Base-by-base conservation (phyloP, 1,284 basidiomycete genomes). In the Vanrija sp. region DNA sequence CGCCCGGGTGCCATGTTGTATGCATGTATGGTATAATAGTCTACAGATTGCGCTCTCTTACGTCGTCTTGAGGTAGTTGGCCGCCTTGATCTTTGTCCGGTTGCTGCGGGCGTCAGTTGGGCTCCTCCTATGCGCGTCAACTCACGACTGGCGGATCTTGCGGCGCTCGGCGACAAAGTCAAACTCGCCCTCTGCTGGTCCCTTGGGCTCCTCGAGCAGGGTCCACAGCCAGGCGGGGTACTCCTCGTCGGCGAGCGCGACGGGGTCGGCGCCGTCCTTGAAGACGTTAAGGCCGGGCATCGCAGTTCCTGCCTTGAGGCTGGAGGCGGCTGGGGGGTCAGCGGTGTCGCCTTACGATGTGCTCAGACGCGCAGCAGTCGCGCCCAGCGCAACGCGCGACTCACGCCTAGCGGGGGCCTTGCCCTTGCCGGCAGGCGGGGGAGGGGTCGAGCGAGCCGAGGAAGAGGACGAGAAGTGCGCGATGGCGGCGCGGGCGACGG, bases 211-310 rank as follows among this genome's bases (percentile, higher is more conserved):
- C 27, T 69, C 71, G 36, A 90, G 76, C 41, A 93, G 71, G 20
- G 81, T 85, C 90, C 92, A 97, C 42, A 97, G 75, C 93, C 93
- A 96, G 4, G 82, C 71, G 2, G 93, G 93, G 73, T 97, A 96
- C 65, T 87, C 84, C 37, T 88, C 84, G 74, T 97, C 93, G 3
- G 87, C 79, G 12, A 83, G 76, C 1, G 93, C 89, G 12, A 92
- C 74, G 3, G 95, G 85, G 36, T 89, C 86, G 0, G 83, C 78
- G 67, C 92, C 86, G 60, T 84, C 86, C 74, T 96, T 96, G 48
- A 89, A 79, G 66, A 90, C 90, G 57, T 86, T 85, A 7, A 92
- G 72, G 3, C 91, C 91, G 9, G 79, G 78, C 36, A 97, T 77
- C 3, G 88, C 75, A 6, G 89, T 89, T 53, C 87, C 85, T 22